A percentile compares a stretch with the other conserved stretches of the same genome.
phyloP scores from a whole-genome alignment of 129 eudicot genomes.

The Artemisia argyi region DNA sequence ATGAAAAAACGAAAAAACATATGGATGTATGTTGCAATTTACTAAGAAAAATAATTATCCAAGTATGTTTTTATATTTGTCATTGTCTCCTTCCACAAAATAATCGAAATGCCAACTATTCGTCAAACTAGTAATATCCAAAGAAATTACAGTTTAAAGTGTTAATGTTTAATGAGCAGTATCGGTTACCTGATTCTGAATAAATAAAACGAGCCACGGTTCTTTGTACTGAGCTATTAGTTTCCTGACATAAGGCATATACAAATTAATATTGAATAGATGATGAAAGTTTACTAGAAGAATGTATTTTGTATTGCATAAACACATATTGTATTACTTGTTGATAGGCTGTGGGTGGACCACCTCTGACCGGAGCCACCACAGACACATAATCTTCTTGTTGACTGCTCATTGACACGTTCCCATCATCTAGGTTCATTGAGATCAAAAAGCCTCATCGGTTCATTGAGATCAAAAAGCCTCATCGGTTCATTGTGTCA shows the following conservation, averaged over 20 bases:
- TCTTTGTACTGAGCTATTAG: neutral
- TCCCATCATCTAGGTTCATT: too few species aligned
- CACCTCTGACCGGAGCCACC: neutral
- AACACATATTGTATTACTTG: neutral
- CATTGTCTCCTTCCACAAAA: neutral
- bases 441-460: too few species aligned
- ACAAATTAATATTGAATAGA: neutral
- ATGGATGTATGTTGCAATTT: too few species aligned
- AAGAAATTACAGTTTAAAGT: neutral
- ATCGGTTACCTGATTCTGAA: neutral
- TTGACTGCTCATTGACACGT: too few species aligned
- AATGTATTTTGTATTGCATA: neutral
- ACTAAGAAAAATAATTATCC: neutral
- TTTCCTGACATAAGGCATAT: conserved; percentile 8
- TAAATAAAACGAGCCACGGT: neutral
- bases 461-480: neutral
- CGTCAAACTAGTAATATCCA: neutral
- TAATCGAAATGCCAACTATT: neutral
- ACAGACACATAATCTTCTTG: neutral
- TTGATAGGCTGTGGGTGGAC: neutral
- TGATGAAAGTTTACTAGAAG: neutral
- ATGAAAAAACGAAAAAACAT: too few species aligned
- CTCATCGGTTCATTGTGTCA: too few species aligned
- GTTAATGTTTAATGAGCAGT: neutral
- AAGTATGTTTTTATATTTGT: neutral